phyloP scores from a whole-genome alignment of 108 stramenopile species.

The Epipyxis sp. region DNA sequence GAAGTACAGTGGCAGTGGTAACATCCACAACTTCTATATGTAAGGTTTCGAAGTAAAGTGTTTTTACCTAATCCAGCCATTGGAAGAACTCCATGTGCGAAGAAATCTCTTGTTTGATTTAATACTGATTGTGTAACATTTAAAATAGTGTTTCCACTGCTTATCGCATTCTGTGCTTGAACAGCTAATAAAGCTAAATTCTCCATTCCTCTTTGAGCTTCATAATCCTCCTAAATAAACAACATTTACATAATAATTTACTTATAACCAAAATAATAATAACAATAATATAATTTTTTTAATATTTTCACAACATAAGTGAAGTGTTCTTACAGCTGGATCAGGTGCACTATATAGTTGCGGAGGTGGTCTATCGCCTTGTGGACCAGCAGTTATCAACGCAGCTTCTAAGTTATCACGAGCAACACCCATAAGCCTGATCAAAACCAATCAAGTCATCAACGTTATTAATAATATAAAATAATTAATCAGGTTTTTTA shows the following conservation, averaged over 20 bases:
- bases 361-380: not conserved
- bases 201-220: slow-evolving; percentile 29
- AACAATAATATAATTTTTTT: too few relatives aligned
- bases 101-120: slow-evolving; percentile 29
- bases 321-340: too few relatives aligned
- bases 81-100: slow-evolving; percentile 27
- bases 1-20: too few relatives aligned
- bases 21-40: too few relatives aligned
- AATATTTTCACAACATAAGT: too few relatives aligned
- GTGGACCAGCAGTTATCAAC: not conserved
- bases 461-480: too few relatives aligned
- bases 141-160: not conserved
- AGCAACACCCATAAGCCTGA: not conserved
- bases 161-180: not conserved
- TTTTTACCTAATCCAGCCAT: slow-evolving; percentile 32
- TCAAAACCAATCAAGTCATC: too few relatives aligned
- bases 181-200: slow-evolving; percentile 17
- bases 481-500: too few relatives aligned
- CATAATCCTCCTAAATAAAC: slow-evolving; percentile 27
- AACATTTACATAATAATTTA: too few relatives aligned
- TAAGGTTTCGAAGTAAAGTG: too few relatives aligned
- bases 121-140: slow-evolving; percentile 15
- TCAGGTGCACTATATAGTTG: slow-evolving; percentile 25
- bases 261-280: too few relatives aligned
- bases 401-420: slow-evolving; percentile 12